A percentile compares a stretch with the other conserved stretches of the same genome.
Conservation (phyloP, 148 eudicot species). For the Beta vulgaris region DNA sequence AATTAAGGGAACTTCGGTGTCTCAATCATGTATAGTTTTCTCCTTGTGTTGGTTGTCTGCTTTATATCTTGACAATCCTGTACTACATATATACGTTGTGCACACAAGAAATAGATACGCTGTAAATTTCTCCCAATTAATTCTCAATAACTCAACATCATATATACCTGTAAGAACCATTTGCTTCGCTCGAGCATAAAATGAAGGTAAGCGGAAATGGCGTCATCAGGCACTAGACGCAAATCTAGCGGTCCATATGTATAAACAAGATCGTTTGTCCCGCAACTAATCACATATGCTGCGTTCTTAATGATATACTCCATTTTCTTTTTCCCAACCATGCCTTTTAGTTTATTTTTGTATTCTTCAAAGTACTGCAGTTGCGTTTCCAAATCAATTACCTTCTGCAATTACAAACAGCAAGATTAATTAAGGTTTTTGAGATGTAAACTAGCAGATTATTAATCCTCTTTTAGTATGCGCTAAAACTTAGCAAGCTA, state of each 20-base stretch:
- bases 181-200: slow-evolving; percentile 2
- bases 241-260: slow-evolving; percentile 1
- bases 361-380: slow-evolving; percentile 31
- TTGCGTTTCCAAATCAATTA: slow-evolving; percentile 8
- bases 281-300: slow-evolving; percentile 16
- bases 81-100: no score
- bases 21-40: no score
- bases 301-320: slow-evolving; percentile 6
- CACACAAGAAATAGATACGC: no score
- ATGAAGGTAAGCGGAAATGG: slow-evolving; percentile 16
- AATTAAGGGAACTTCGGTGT: no score
- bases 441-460: no score
- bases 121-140: no score
- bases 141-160: no score
- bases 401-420: slow-evolving; percentile 11
- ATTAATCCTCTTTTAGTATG: no score
- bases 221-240: neutral
- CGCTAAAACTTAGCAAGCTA: no score
- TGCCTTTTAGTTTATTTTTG: slow-evolving; percentile 9
- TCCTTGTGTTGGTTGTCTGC: no score
- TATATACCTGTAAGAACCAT: slow-evolving; percentile 25
- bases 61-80: no score
- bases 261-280: slow-evolving; percentile 26
- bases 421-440: neutral
- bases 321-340: slow-evolving; percentile 20